A percentile compares a stretch with the other conserved stretches of the same genome.
phyloP scores from a whole-genome alignment of 2,329 filamentous ascomycete genomes.

The Trichophyton schoenleinii region DNA sequence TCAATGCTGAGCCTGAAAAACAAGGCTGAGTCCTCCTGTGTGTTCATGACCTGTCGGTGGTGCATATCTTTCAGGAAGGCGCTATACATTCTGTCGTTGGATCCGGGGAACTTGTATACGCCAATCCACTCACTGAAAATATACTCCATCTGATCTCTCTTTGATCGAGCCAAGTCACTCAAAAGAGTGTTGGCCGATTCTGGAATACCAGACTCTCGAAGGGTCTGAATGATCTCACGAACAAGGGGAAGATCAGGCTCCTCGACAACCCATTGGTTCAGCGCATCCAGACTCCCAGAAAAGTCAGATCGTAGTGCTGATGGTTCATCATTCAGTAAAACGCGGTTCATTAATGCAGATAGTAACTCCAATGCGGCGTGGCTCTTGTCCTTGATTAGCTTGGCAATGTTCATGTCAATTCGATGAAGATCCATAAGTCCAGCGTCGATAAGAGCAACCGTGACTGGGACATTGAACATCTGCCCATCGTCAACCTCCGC shows the following conservation, averaged over 20 bases:
- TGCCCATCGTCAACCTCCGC: conserved; percentile 46
- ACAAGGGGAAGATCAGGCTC: conserved; percentile 54
- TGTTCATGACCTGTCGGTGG: conserved; percentile 56
- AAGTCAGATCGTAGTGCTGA: conserved; percentile 76
- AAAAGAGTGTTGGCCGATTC: conserved; percentile 44
- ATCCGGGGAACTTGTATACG: conserved; percentile 63
- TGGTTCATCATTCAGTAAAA: conserved; percentile 65
- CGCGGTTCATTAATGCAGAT: conserved; percentile 63
- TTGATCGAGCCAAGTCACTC: conserved; percentile 46
- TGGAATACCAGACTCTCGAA: conserved; percentile 43
- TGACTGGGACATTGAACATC: conserved; percentile 50
- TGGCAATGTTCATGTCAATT: conserved; percentile 60
- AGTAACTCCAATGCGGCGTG: conserved; percentile 64
- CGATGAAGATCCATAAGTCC: conserved; percentile 49
- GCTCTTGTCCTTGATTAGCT: conserved; percentile 58
- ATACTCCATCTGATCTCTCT: conserved; percentile 80
- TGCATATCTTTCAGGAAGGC: conserved; percentile 80
- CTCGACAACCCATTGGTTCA: conserved; percentile 68
- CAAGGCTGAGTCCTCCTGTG: conserved; percentile 60
- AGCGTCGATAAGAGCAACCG: conserved; percentile 47
- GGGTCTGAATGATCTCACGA: conserved; percentile 56
- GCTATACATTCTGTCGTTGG: conserved; percentile 56
- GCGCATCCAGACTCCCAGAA: conserved; percentile 64
- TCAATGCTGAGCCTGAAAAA: conserved; percentile 78
- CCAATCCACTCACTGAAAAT: conserved; percentile 92